Evolutionary conservation across 73 alveolate genomes (phyloP).

Genomic region (Stentor roeselii): DNA sequence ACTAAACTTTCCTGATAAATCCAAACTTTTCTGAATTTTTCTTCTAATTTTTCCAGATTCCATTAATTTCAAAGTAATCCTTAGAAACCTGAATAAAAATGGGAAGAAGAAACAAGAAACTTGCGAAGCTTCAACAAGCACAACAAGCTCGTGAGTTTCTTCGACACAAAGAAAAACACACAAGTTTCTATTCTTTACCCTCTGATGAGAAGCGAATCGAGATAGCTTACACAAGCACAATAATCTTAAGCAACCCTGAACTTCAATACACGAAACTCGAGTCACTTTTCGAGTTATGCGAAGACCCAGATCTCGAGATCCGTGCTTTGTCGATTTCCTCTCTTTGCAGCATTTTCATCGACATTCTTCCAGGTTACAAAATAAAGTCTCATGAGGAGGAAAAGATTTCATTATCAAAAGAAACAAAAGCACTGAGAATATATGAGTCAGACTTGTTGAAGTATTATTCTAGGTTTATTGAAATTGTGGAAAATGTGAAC

Average conservation of each 20-base stretch:
- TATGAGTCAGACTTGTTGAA: neutral
- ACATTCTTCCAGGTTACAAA: slow-evolving; percentile 13
- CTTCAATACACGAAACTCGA: neutral
- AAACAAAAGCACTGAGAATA: neutral
- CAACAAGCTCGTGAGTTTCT: slow-evolving; percentile 20
- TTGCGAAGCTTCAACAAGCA: slow-evolving; percentile 8
- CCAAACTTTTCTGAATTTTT: no score
- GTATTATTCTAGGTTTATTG: neutral
- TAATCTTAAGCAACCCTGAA: slow-evolving; percentile 1
- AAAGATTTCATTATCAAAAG: neutral
- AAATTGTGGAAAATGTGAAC: neutral
- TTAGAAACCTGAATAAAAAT: neutral
- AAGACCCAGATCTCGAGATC: neutral
- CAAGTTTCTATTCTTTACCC: neutral
- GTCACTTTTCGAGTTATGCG: neutral
- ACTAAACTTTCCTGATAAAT: no score
- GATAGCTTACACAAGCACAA: neutral
- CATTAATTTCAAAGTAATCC: no score
- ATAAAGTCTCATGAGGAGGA: slow-evolving; percentile 3
- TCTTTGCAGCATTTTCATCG: slow-evolving; percentile 9
- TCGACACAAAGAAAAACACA: neutral
- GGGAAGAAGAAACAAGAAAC: slow-evolving; percentile 22
- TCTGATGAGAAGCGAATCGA: slow-evolving; percentile 6
- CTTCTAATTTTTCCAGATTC: no score
- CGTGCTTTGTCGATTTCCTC: slow-evolving; percentile 14